Evolutionary conservation across 179 eudicot species (phyloP), one percentile per base, ranked within the genome.

Genomic region (Spergularia azorica): DNA sequence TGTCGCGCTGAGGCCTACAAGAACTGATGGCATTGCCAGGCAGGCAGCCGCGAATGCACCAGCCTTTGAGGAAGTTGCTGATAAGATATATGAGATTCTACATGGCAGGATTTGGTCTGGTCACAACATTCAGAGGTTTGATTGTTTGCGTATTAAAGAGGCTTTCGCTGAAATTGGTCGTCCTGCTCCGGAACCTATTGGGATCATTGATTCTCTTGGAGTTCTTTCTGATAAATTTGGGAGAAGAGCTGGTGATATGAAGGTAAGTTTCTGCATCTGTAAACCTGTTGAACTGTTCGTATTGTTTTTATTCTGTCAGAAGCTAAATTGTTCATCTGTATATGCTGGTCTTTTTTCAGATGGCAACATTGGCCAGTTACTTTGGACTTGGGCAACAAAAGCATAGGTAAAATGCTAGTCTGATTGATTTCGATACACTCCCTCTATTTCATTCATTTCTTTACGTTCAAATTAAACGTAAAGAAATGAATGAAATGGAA

Each of bases 181-280:
- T 78, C 79, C 87, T 41, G 85, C 86, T 9, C 98, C 98, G 0
- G 80, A 71, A 38, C 97, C 98, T 6, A 77, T 76, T 41, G 97
- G 92, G 64, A 77, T 86, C 46, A 90, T 95, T 26, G 98, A 95
- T 79, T 91, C 98, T 2, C 84, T 93, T 83, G 91, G 89, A 12
- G 88, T 95, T 15, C 83, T 95, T 77, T 79, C 88, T 1, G 79
- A 88, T 75, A 93, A 87, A 63, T 95, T 95, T 80, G 98, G 98
- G n/a, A 90, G 79, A 76, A 87, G 98, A 84, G 98, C 98, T 66
- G 98, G 98, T n/a, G 87, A 95, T 80, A 90, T 95, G 97, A 95
- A 95, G 93, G 97, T 96, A 91, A 84, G 2, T 3, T 14, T 21
- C 21, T 38, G 41, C 18, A 17, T 11, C 36, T 51, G 48, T 43